These are phyloP conservation scores for Malassezia sympodialis DNA, from an alignment of 1,284 basidiomycete species.

Conservation along the genomic window DNA sequence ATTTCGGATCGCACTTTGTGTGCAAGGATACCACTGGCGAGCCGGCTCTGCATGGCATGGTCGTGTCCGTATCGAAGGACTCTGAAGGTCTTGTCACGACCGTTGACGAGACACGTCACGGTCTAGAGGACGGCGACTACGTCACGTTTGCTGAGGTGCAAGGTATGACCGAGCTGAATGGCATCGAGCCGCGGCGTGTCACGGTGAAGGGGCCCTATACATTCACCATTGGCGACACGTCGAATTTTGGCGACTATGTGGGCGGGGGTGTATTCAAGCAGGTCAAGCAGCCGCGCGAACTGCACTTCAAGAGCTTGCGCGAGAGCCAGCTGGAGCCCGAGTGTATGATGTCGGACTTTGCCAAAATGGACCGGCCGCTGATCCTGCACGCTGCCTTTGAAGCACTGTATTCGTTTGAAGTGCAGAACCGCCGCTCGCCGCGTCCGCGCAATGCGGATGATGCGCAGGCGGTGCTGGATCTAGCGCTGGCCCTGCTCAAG, in stretches of 20 bases:
- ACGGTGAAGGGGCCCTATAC: conserved; percentile 64
- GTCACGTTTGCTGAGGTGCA: conserved; percentile 96
- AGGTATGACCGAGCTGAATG: conserved; percentile 86
- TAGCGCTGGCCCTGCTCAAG: conserved; percentile 64
- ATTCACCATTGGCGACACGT: conserved; percentile 48
- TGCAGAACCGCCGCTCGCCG: conserved; percentile 63
- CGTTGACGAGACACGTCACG: conserved; percentile 91
- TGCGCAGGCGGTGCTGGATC: conserved; percentile 60
- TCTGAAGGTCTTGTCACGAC: conserved; percentile 86
- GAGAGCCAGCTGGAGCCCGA: conserved; percentile 77
- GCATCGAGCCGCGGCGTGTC: conserved; percentile 79
- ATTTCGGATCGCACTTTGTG: conserved; percentile 87
- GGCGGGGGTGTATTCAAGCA: conserved; percentile 91
- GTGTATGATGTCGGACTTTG: conserved; percentile 89
- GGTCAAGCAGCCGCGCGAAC: conserved; percentile 95
- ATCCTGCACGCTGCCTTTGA: conserved; percentile 91
- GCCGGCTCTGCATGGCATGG: conserved; percentile 85
- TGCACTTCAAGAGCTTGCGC: conserved; percentile 72
- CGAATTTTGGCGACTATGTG: conserved; percentile 60
- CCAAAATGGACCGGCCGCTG: conserved; percentile 87
- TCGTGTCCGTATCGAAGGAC: conserved; percentile 59
- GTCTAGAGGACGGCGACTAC: conserved; percentile 93
- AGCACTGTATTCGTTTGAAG: conserved; percentile 72
- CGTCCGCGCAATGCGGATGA: conserved; percentile 74
- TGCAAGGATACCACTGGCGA: conserved; percentile 94